Base-by-base conservation (phyloP, 352 stramenopile species). In the Peronospora belbahrii region DNA sequence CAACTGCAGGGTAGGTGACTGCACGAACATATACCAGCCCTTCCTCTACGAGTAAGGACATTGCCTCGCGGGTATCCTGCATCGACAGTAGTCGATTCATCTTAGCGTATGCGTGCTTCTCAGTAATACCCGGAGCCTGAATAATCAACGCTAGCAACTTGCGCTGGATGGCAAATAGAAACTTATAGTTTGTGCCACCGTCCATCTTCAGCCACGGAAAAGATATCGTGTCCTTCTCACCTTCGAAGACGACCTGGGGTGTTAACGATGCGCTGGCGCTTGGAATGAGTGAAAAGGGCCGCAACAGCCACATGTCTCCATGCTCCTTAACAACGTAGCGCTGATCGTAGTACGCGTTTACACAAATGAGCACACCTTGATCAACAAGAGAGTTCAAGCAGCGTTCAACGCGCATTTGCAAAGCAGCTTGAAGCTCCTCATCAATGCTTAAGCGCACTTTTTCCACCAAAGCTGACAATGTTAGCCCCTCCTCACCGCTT, bases 151-250 rank as follows among this genome's bases (percentile, higher is more conserved):
- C 41, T 15, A 91, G 48, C 32, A 91, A 36, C 44, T 85, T 88
- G 33, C 79, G 79, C 47, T 91, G 79, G 34, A 91, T 80, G 18
- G 70, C 65, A 19, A 87, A 83, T 11, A 91, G 27, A 41, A 91
- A 91, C 19, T 62, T 67, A 50, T 79, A 76, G 46, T 91, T 87
- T 22, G 69, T 75, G 39, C 63, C 70, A 20, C 79, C 76, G 42
- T 88, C 68, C 79, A 88, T 91, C 52, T 87, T 87, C 19, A 88
- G 62, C 79, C 79, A 91, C 19, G 79, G 79, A 45, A 76, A 90
- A 20, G 78, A 80, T 6, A 87, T 50, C 32, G 68, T 83, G 38
- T 89, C 69, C 52, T 87, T 87, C 44, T 87, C 74, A n/a, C 60
- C 74, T 59, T 86, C 71, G 32, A 86, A 88, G 0, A 86, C 40